phyloP scores from a whole-genome alignment of 768 basidiomycete species.

The Tricholoma furcatifolium region DNA sequence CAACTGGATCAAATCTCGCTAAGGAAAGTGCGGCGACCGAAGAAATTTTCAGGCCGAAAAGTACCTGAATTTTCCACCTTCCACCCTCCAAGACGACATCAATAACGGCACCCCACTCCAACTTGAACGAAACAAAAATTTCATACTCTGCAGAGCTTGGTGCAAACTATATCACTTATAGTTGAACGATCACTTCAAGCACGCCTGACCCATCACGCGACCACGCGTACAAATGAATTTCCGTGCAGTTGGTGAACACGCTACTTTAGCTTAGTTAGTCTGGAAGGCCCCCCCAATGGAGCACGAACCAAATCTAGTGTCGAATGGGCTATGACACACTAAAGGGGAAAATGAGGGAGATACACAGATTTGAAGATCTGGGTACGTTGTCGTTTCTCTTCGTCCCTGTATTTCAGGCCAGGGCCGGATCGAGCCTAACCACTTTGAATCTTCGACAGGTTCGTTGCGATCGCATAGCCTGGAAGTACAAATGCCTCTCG shows the following conservation, averaged over 20 bases:
- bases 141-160: too few relatives aligned
- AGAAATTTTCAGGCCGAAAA: conserved; percentile 3
- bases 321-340: background rate
- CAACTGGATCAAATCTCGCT: conserved; percentile 1
- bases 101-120: background rate
- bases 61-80: conserved; percentile 4
- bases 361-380: conserved; percentile 3
- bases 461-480: conserved; percentile 6
- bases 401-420: conserved; percentile 1
- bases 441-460: conserved; percentile 2
- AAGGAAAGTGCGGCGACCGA: background rate
- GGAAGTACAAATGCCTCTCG: background rate
- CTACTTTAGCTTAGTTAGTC: conserved; percentile 6
- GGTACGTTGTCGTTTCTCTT: conserved; percentile 3
- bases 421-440: conserved; percentile 14
- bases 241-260: background rate
- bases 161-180: too few relatives aligned
- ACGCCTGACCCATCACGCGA: conserved; percentile 4
- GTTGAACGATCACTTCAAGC: background rate
- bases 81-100: too few relatives aligned
- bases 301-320: conserved; percentile 12
- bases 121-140: background rate
- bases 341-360: conserved; percentile 7
- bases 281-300: conserved; percentile 6
- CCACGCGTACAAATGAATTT: conserved; percentile 1